A percentile compares a stretch with the other conserved stretches of the same genome.
phyloP scores from a whole-genome alignment of 2,329 filamentous ascomycete species.

The Proliferodiscus dingleyae region DNA sequence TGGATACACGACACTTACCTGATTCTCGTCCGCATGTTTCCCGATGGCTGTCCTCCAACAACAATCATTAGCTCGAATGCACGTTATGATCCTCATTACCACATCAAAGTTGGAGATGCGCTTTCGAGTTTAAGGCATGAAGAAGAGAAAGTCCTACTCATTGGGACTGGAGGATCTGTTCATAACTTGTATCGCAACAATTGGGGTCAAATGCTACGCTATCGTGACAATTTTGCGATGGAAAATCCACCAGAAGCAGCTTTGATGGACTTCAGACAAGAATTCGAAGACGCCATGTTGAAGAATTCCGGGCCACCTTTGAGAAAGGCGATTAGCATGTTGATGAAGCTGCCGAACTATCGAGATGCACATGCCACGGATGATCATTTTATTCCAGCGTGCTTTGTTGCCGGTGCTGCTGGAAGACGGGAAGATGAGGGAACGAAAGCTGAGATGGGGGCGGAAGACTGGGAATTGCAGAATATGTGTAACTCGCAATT shows the following conservation, averaged over 20 bases:
- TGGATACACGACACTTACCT: slow-evolving; percentile 72
- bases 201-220: slow-evolving; percentile 57
- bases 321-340: slow-evolving; percentile 49
- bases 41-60: slow-evolving; percentile 57
- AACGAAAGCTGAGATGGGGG: slow-evolving; percentile 40
- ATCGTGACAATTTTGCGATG: slow-evolving; percentile 55
- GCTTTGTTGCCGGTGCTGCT: slow-evolving; percentile 57
- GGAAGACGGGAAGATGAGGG: slow-evolving; percentile 45
- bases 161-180: slow-evolving; percentile 57
- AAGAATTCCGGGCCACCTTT: slow-evolving; percentile 50
- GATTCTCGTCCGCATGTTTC: slow-evolving; percentile 67
- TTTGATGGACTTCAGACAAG: slow-evolving; percentile 62
- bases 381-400: slow-evolving; percentile 63
- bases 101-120: slow-evolving; percentile 52
- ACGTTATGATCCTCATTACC: slow-evolving; percentile 51
- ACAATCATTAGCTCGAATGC: slow-evolving; percentile 54
- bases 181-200: slow-evolving; percentile 66
- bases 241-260: slow-evolving; percentile 52
- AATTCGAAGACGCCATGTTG: slow-evolving; percentile 54
- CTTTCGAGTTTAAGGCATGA: slow-evolving; percentile 50
- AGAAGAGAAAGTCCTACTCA: slow-evolving; percentile 50
- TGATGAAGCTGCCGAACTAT: slow-evolving; percentile 65
- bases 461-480: slow-evolving; percentile 58
- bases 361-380: slow-evolving; percentile 65
- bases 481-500: slow-evolving; percentile 28